phyloP scores from a whole-genome alignment of 805 yeast genomes.

The Kluyveromyces siamensis region DNA sequence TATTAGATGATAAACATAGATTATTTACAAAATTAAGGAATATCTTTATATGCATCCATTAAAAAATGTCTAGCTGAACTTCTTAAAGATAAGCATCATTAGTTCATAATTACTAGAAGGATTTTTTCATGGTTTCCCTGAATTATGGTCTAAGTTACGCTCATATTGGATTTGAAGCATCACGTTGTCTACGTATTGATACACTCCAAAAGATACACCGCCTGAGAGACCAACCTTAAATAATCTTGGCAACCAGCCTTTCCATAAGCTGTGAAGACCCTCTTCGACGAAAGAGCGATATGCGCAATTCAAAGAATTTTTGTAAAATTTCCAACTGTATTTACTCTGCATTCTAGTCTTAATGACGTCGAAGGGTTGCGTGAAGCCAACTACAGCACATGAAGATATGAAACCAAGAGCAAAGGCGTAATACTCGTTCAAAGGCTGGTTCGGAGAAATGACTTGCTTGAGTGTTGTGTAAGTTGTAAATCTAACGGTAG shows the following conservation, averaged over 20 bases:
- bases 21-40: no score
- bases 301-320: slow-evolving; percentile 51
- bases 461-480: slow-evolving; percentile 71
- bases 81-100: no score
- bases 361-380: slow-evolving; percentile 85
- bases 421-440: slow-evolving; percentile 28
- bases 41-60: no score
- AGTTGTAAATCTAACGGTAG: slow-evolving; percentile 76
- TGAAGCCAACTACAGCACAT: slow-evolving; percentile 60
- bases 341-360: slow-evolving; percentile 82
- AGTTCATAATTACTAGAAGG: no score
- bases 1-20: no score
- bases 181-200: slow-evolving; percentile 44
- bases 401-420: slow-evolving; percentile 56
- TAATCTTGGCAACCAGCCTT: slow-evolving; percentile 58
- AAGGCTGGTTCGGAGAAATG: slow-evolving; percentile 36
- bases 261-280: slow-evolving; percentile 38
- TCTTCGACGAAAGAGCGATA: slow-evolving; percentile 42
- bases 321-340: slow-evolving; percentile 48
- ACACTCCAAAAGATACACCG: slow-evolving; percentile 56
- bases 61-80: no score
- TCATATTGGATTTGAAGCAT: slow-evolving; percentile 14
- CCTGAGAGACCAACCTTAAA: slow-evolving; percentile 65
- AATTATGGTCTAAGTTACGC: slow-evolving; percentile 9
- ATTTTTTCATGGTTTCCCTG: no score